These are phyloP conservation scores for Ceratocystis eucalypticola DNA, from an alignment of 2,329 filamentous ascomycete species.

Conservation along the genomic window DNA sequence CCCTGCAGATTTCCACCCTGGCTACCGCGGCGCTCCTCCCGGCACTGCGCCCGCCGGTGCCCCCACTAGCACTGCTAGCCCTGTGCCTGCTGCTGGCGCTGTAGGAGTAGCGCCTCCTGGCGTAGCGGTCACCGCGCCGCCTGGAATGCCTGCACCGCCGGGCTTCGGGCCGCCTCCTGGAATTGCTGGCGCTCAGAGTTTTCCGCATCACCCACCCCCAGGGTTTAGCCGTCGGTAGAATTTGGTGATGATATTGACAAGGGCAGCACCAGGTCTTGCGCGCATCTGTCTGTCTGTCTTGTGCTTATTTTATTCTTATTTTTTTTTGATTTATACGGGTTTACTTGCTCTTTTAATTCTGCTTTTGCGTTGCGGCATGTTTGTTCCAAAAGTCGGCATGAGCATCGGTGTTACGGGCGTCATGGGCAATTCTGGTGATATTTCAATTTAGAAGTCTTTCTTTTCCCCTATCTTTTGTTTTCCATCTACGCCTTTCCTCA, in stretches of 20 bases:
- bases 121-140: conserved; percentile 22
- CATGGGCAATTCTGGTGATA: background rate
- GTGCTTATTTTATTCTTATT: background rate
- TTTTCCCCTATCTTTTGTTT: background rate
- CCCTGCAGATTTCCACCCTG: conserved; percentile 37
- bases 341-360: background rate
- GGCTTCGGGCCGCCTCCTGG: conserved; percentile 31
- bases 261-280: too few relatives aligned
- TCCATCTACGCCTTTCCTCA: background rate
- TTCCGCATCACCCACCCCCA: conserved; percentile 23
- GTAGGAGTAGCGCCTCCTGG: background rate
- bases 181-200: conserved; percentile 36
- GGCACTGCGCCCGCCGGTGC: background rate
- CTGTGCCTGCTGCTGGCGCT: background rate
- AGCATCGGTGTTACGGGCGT: conserved; percentile 11
- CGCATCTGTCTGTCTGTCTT: too few relatives aligned
- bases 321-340: background rate
- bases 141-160: conserved; percentile 22
- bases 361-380: background rate
- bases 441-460: background rate
- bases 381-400: background rate
- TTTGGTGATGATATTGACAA: background rate
- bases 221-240: conserved; percentile 25
- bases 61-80: conserved; percentile 24
- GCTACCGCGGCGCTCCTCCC: conserved; percentile 27